Conservation (phyloP, 106 monocot species). For the Phalaenopsis equestris region DNA sequence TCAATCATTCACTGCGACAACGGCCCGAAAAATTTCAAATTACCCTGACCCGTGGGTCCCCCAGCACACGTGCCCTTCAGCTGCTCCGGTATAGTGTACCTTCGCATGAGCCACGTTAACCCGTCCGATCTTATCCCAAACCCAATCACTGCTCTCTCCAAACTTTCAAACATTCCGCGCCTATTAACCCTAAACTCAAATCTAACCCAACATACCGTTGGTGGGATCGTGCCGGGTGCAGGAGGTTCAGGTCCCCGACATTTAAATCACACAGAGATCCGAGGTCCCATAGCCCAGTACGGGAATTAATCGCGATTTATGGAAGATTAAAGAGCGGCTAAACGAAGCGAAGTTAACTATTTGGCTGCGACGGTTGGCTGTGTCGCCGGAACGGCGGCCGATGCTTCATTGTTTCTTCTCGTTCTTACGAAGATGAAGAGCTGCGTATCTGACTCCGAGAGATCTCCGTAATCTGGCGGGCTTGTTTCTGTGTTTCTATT, state of each 20-base stretch:
- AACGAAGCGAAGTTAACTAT: not conserved
- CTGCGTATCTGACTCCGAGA: not conserved
- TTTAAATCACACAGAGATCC: not conserved
- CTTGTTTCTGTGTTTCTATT: not conserved
- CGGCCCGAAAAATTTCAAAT: too few species aligned
- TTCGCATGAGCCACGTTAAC: too few species aligned
- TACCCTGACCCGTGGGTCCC: too few species aligned
- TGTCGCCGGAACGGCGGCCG: not conserved
- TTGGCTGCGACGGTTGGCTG: not conserved
- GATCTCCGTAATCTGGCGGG: not conserved
- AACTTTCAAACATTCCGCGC: not conserved
- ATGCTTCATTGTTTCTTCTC: not conserved
- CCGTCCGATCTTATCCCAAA: too few species aligned
- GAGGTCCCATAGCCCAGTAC: not conserved
- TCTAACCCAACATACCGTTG: not conserved
- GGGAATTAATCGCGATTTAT: slow-evolving; percentile 1
- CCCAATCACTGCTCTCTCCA: not conserved
- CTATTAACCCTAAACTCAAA: not conserved
- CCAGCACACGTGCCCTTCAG: too few species aligned
- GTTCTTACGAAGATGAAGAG: not conserved
- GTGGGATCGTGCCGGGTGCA: not conserved
- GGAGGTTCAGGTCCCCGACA: not conserved
- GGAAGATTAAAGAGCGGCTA: not conserved
- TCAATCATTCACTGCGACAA: too few species aligned
- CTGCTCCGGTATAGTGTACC: too few species aligned